Evolutionary conservation across 2,329 filamentous ascomycete species (phyloP), one percentile per base, ranked within the genome.

Genomic region (Myotisia sp.): DNA sequence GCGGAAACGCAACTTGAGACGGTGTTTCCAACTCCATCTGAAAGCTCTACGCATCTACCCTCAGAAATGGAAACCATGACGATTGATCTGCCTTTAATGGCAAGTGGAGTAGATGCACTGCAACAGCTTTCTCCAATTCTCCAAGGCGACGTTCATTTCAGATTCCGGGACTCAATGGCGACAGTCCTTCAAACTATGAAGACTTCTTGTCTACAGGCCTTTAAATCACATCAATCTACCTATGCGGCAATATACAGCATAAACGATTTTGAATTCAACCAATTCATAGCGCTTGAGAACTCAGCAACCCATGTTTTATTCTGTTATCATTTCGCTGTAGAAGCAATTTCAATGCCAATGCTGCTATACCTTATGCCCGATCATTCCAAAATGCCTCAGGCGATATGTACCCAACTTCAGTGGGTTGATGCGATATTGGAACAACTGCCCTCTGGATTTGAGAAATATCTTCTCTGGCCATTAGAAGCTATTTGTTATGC

Each of bases 221-320:
- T 24, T 14, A 17, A 2, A 2, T 9, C 14, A 12, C 29, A 24
- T 17, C 22, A 22, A 8, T 22, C 19, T 10, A 35, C 20, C 19
- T 35, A 35, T 26, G 14, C 31, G n/a, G 23, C 31, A 5, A 22
- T 19, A 21, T 33, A 33, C 17, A 18, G 9, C 13, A 23, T 33
- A 12, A 26, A 21, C 19, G 22, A 26, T 14, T 10, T 10, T 7
- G 16, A 33, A 12, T 33, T 33, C 19, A 10, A 19, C 4, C 21
- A 26, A 26, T 33, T 33, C 22, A 33, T 33, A 6, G 18, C 31
- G 7, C n/a, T 21, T 1, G 21, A 26, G 12, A 33, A 33, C 16
- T 13, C 22, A 16, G n/a, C 16, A 3, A 26, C 21, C 2, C 31
- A 18, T n/a, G 26, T 33, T 10, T 6, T 33, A 7, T 26, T 33